phyloP scores from a whole-genome alignment of 2,329 filamentous ascomycete genomes.

The Colletotrichum sp. region DNA sequence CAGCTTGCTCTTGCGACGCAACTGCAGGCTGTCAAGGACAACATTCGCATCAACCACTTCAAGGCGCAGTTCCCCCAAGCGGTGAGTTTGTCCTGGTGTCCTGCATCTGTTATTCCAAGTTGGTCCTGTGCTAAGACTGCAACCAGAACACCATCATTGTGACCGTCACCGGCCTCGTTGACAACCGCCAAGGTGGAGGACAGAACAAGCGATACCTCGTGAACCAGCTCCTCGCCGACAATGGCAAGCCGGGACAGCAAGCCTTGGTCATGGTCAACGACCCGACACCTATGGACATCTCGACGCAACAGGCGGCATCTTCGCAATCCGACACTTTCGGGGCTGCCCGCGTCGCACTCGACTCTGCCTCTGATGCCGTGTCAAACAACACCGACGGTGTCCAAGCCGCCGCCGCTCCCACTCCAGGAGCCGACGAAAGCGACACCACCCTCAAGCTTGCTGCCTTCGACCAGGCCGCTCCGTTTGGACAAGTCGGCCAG shows the following conservation, averaged over 20 bases:
- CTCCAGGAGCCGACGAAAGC: conserved; percentile 13
- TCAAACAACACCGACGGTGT: conserved; percentile 16
- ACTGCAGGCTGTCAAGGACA: conserved; percentile 45
- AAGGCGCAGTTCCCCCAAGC: conserved; percentile 38
- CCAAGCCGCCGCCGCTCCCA: conserved; percentile 21
- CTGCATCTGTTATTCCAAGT: background rate
- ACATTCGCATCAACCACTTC: conserved; percentile 46
- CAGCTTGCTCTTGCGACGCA: conserved; percentile 40
- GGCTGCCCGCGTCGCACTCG: background rate
- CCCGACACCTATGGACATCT: conserved; percentile 38
- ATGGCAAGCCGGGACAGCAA: conserved; percentile 35
- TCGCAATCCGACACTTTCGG: conserved; percentile 27
- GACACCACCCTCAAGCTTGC: conserved; percentile 21
- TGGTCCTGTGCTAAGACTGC: background rate
- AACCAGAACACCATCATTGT: conserved; percentile 42
- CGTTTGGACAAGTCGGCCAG: conserved; percentile 37
- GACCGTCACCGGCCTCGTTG: conserved; percentile 39
- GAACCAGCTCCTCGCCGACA: conserved; percentile 43
- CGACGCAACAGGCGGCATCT: conserved; percentile 22
- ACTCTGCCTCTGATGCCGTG: background rate
- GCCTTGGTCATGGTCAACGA: conserved; percentile 44
- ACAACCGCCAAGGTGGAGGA: conserved; percentile 32
- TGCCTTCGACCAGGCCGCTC: conserved; percentile 33
- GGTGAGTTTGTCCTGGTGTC: conserved; percentile 26
- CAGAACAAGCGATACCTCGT: conserved; percentile 42